Evolutionary conservation across 1,284 basidiomycete species (phyloP), one percentile per base, ranked within the genome.

Genomic region (Heterobasidion occidentale): DNA sequence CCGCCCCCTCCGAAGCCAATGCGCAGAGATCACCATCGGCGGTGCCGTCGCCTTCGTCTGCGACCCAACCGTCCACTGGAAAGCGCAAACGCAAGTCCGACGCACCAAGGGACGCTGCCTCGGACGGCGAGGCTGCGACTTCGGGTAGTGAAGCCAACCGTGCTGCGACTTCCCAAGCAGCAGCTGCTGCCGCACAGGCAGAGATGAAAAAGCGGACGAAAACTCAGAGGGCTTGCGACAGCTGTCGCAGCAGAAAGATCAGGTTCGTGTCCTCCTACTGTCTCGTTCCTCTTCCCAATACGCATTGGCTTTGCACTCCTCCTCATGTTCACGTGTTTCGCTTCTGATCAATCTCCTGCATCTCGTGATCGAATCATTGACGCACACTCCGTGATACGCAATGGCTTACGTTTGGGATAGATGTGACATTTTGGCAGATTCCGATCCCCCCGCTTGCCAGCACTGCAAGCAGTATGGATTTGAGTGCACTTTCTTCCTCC

Each of bases 401-500:
- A 17, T 35, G 12, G 15, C 27, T 38, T 35, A 27, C 20, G 38
- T 19, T 51, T 35, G 51, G 63, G 64, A 58, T 64, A 87, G 91
- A 67, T 94, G 90, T 70, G 90, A 94, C 66, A 77, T 92, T 60
- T 74, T 93, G 45, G 44, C 76, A 5, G 89, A 92, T 63, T 69
- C 78, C 33, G 90, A 92, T 7, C 88, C 90, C 0, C 84, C 87
- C 12, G 65, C 84, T 53, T 94, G 92, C 66, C 86, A 90, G 63
- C 91, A 94, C 68, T 93, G 91, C 77, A 88, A 90, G 64, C 90
- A 94, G 68, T 93, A 93, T 66, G 81, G 84, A 46, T 90, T 94
- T 63, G 92, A 94, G 62, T 98, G 94, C 70, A 96, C 94, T 12
- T 98, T 95, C 73, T 97, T 97, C 77, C 81, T 98, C 19, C 96